Evolutionary conservation across 2,329 filamentous ascomycete genomes (phyloP), one percentile per base, ranked within the genome.

Genomic region (Ophiostoma piceae): DNA sequence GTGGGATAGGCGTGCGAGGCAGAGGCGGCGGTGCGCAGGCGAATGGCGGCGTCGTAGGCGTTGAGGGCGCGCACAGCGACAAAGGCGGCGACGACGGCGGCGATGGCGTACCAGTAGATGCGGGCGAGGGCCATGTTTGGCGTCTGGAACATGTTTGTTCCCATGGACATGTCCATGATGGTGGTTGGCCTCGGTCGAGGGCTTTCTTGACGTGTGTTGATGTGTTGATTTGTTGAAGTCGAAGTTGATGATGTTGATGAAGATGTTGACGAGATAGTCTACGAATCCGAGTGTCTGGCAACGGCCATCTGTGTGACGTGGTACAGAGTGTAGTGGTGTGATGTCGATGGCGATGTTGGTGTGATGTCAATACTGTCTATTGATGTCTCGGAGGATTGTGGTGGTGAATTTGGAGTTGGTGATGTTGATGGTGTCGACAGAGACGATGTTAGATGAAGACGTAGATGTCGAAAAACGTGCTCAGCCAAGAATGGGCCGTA

Each of bases 61-160:
- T 85, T 83, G 71, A 85, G 74, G 26, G 74, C 76, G 3, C 83
- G 83, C 35, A 82, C 74, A 0, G 75, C 69, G 2, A 79, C 74
- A 5, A 85, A 74, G 0, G 82, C 73, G 1, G 79, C 83, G 4
- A 86, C 75, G 32, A 83, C 81, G 19, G 79, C 82, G 8, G 81
- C 84, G 51, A 87, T 78, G 43, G 86, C 82, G 75, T 88, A 88
- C 87, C 87, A 89, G 74, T 84, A 89, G 1, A 80, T 81, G 22
- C 79, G 80, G 19, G 86, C 85, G 67, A 87, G 80, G 57, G 78
- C 79, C 75, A 81, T 81, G 74, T 88, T 87, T 51, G 78, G 78
- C 1, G 77, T 71, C 70, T 79, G 78, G 75, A 84, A 83, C 75
- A 79, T 77, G 67, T 76, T 78, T 67, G 80, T 77, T 22, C 79